phyloP scores from a whole-genome alignment of 169 alveolate species.

The Condylostoma magnum region DNA sequence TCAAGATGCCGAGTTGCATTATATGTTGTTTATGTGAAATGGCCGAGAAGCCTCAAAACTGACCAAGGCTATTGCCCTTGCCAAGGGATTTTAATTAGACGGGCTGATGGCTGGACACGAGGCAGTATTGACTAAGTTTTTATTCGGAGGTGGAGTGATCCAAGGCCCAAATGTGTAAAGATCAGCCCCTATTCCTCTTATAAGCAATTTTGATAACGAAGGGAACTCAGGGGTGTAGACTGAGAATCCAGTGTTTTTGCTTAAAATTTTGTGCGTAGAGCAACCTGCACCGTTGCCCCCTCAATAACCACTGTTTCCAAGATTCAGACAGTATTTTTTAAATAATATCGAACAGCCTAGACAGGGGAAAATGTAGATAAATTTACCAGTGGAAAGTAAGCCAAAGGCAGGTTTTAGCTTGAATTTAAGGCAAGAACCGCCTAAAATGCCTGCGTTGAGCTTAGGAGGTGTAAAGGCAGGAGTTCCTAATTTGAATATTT shows the following conservation, averaged over 20 bases:
- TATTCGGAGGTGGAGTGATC: slow-evolving; percentile 56
- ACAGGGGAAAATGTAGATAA: too few species aligned
- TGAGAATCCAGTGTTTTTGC: slow-evolving; percentile 1
- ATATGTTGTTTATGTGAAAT: slow-evolving; percentile 65
- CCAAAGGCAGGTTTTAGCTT: too few species aligned
- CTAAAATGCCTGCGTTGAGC: too few species aligned
- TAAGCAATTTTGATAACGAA: not conserved
- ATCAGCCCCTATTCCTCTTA: slow-evolving; percentile 11
- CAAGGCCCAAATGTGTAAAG: slow-evolving; percentile 42
- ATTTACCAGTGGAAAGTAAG: too few species aligned
- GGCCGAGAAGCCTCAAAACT: slow-evolving; percentile 49
- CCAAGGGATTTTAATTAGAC: slow-evolving; percentile 60
- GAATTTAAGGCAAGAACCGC: too few species aligned
- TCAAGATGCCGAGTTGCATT: slow-evolving; percentile 19
- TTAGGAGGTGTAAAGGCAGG: not conserved
- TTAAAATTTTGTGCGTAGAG: slow-evolving; percentile 4
- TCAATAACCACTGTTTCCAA: slow-evolving; percentile 12
- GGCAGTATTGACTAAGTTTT: slow-evolving; percentile 31
- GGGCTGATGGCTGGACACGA: slow-evolving; percentile 31
- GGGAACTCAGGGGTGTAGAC: not conserved
- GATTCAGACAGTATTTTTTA: slow-evolving; percentile 5
- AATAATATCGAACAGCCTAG: not conserved
- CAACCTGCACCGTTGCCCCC: not conserved
- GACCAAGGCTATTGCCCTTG: slow-evolving; percentile 50
- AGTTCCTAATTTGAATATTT: not conserved